phyloP scores from a whole-genome alignment of 352 stramenopile genomes.

The Pythium phragmitis region DNA sequence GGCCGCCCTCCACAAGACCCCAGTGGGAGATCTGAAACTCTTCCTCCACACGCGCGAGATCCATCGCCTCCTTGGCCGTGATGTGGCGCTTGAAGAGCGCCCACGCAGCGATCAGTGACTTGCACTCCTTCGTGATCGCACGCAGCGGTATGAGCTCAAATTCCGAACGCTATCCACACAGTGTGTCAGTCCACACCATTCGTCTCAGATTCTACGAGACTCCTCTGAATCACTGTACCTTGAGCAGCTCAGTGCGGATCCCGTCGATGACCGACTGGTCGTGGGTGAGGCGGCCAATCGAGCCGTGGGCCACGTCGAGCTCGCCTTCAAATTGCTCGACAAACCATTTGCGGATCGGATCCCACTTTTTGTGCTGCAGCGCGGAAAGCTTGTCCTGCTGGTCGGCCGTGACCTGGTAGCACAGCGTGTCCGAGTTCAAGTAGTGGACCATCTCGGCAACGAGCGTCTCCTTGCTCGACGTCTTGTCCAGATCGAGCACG shows the following conservation, averaged over 20 bases:
- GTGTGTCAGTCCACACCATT: background rate
- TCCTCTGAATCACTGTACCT: conserved; percentile 30
- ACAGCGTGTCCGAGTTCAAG: conserved; percentile 87
- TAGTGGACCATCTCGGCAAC: conserved; percentile 87
- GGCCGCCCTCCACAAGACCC: conserved; percentile 86
- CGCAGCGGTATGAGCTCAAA: conserved; percentile 80
- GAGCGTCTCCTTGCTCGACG: conserved; percentile 52
- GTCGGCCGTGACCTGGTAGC: conserved; percentile 79
- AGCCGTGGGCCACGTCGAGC: conserved; percentile 81
- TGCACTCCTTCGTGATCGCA: conserved; percentile 83
- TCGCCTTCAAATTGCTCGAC: conserved; percentile 66
- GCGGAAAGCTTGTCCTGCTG: conserved; percentile 81
- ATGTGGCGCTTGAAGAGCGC: conserved; percentile 85
- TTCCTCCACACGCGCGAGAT: conserved; percentile 80
- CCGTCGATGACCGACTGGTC: conserved; percentile 59
- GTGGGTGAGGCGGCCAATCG: conserved; percentile 64
- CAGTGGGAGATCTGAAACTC: conserved; percentile 89
- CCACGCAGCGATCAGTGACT: conserved; percentile 84
- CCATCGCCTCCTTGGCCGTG: conserved; percentile 82
- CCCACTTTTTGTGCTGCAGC: conserved; percentile 86
- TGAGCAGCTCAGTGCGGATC: conserved; percentile 57
- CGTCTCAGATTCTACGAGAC: background rate
- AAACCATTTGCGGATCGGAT: conserved; percentile 84
- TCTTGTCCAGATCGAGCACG: conserved; percentile 63
- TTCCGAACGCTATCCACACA: conserved; percentile 44